Evolutionary conservation across 768 basidiomycete species (phyloP).

Genomic region (Multifurca ochricompacta): DNA sequence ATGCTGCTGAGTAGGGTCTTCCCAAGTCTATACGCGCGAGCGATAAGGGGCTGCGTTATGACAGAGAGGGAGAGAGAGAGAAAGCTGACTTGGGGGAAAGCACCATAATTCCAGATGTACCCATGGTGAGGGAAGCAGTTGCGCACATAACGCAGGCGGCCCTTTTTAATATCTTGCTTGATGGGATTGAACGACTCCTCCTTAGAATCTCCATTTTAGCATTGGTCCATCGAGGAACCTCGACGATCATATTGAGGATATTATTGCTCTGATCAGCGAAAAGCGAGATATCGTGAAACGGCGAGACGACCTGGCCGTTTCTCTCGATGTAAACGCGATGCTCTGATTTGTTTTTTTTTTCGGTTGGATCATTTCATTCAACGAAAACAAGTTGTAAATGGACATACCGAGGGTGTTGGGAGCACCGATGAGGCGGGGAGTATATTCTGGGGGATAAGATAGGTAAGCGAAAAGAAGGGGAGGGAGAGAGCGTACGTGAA

Average conservation of each 20-base stretch:
- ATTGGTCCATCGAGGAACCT: slow-evolving; percentile 99
- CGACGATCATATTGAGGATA: slow-evolving; percentile 98
- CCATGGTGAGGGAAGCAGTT: slow-evolving; percentile 99
- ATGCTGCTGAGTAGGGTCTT: slow-evolving; percentile 80
- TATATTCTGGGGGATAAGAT: slow-evolving; percentile 48
- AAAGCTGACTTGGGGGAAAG: slow-evolving; percentile 89
- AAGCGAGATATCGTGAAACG: slow-evolving; percentile 96
- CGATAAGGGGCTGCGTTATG: not conserved
- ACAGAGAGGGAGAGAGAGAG: not conserved
- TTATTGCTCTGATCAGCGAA: slow-evolving; percentile 93
- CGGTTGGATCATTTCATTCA: not conserved
- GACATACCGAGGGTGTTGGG: slow-evolving; percentile 84
- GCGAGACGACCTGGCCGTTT: slow-evolving; percentile 72
- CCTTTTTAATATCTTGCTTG: slow-evolving; percentile 98
- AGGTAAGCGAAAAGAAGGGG: slow-evolving; percentile 1
- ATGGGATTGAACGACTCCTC: slow-evolving; percentile 99
- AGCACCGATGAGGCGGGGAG: slow-evolving; percentile 74
- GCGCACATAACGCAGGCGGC: slow-evolving; percentile 91
- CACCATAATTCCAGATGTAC: slow-evolving; percentile 99
- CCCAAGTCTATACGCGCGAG: slow-evolving; percentile 73
- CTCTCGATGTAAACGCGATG: slow-evolving; percentile 94
- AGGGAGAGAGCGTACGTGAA: slow-evolving; percentile 39
- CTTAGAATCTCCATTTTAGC: slow-evolving; percentile 99
- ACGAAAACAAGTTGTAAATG: not conserved
- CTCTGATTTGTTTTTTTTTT: slow-evolving; percentile 42